A percentile compares a stretch with the other conserved stretches of the same genome.
Conservation (phyloP, 257 asterid genomes). For the Perilla frutescens region DNA sequence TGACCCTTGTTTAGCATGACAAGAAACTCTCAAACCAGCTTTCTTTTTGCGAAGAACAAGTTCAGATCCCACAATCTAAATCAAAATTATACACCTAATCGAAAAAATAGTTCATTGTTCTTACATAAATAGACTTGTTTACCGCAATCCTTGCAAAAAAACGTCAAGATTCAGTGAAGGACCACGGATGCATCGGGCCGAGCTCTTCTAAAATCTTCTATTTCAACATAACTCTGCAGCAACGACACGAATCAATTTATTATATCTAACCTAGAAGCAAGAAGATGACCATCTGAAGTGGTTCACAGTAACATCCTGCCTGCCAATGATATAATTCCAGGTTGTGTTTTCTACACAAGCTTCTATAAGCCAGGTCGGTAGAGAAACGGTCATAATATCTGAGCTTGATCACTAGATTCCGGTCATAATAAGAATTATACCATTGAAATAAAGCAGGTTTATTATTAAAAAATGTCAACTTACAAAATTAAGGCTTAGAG, state of each 20-base stretch:
- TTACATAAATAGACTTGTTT: no score
- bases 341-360: constrained; percentile 13
- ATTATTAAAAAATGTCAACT: background rate
- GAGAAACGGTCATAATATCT: constrained; percentile 12
- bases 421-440: background rate
- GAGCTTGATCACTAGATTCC: constrained; percentile 24
- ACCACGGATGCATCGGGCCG: constrained; percentile 92
- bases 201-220: constrained; percentile 88
- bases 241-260: constrained; percentile 38
- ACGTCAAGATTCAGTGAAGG: no score
- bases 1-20: no score
- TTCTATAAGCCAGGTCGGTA: constrained; percentile 20
- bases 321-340: constrained; percentile 11
- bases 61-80: no score
- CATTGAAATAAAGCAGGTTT: constrained; percentile 4
- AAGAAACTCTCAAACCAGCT: no score
- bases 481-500: constrained; percentile 6
- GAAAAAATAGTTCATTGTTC: no score
- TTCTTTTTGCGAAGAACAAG: no score
- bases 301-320: background rate
- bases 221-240: constrained; percentile 72
- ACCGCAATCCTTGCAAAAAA: no score
- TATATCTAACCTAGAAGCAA: constrained; percentile 27
- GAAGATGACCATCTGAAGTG: constrained; percentile 31
- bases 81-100: no score